Evolutionary conservation across 345 rosid species (phyloP).

Genomic region (Brassica incana): DNA sequence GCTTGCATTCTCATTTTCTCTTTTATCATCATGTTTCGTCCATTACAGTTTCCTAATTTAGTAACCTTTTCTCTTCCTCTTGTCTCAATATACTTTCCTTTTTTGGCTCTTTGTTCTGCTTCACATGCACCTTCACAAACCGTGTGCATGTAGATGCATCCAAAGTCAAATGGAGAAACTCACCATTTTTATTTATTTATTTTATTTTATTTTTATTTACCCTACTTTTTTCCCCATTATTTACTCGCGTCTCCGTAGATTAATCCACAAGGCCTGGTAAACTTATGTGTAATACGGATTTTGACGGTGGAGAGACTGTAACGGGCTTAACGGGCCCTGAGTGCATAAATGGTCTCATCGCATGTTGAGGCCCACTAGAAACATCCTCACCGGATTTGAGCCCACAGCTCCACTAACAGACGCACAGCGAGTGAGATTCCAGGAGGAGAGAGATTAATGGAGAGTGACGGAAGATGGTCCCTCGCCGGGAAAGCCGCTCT

Average conservation of each 20-base stretch:
- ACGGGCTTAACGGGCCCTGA: background rate
- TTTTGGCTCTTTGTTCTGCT: constrained; percentile 13
- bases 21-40: constrained; percentile 21
- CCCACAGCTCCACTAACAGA: background rate
- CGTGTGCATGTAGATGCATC: constrained; percentile 37
- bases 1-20: constrained; percentile 2
- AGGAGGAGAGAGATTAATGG: constrained; percentile 39
- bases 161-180: constrained; percentile 27
- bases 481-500: constrained; percentile 72
- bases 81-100: constrained; percentile 34
- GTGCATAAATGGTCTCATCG: background rate
- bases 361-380: background rate
- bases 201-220: background rate
- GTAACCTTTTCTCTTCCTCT: constrained; percentile 30
- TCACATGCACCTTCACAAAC: constrained; percentile 32
- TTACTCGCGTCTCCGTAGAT: background rate
- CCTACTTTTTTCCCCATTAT: background rate
- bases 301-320: too few relatives aligned
- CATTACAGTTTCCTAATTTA: constrained; percentile 26
- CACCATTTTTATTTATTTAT: background rate
- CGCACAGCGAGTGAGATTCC: background rate
- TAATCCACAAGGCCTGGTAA: background rate
- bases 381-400: background rate
- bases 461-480: constrained; percentile 52
- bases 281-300: too few relatives aligned